Evolutionary conservation across 192 early-diverging fungal genomes (phyloP), one percentile per base, ranked within the genome.

Genomic region (Oehlia diaphana): DNA sequence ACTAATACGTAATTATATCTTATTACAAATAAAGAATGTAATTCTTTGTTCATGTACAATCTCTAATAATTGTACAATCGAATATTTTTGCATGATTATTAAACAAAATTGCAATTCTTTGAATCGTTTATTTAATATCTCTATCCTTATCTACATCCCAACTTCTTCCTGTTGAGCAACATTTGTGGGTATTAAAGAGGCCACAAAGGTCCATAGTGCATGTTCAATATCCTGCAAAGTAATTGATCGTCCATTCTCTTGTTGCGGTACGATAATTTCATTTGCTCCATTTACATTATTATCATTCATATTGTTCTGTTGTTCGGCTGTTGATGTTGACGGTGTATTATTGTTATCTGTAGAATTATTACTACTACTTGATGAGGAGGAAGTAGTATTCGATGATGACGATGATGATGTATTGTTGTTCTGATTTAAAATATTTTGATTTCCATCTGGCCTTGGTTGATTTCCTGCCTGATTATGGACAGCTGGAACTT

Each of bases 111-210:
- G 44, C 44, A 47, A 47, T 42, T 2, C 4, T 12, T 12, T 47
- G 44, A 26, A 47, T 47, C 44, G 4, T 44, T 44, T 44, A 44
- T 44, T 44, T n/a, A 44, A 44, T 44, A 12, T 47, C 10, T 47
- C 10, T 47, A 2, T 47, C 10, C 44, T 47, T 47, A 47, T 12
- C 7, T 42, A 67, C 65, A 68, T 68, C 16, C 28, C 66, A 35
- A 39, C 66, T n/a, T 76, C 74, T 9, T 76, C 74, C 64, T 76
- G 74, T 64, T 76, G 74, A 21, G 28, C 62, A 19, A 62, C 74
- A 78, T 86, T 80, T 13, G 85, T 78, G 16, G 85, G 85, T 26
- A 86, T 80, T 3, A 86, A 66, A 5, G 85, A 86, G 16, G 85
- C 76, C 12, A 86, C 74, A 81, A 86, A 86, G 9, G 85, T 86